Percentiles rank a stretch among this genome's conserved stretches.
Evolutionary conservation across 139 green algal species (phyloP).

Genomic region (Closterium sp.): DNA sequence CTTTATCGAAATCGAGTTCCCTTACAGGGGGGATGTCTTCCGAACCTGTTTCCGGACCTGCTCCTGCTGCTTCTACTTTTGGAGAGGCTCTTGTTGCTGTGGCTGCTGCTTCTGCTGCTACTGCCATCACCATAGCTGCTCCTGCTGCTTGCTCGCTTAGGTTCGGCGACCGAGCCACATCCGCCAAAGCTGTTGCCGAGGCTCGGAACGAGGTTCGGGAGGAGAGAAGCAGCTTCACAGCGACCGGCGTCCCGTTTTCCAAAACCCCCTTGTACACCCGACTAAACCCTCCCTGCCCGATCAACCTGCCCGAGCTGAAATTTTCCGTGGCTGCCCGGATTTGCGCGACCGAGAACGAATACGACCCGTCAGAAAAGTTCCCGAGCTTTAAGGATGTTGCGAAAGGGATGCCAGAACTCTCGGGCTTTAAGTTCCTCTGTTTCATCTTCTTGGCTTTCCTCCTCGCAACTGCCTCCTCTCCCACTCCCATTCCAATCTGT

Average conservation of each 20-base stretch:
- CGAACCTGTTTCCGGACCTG: neutral
- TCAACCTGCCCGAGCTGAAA: slow-evolving; percentile 30
- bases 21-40: neutral
- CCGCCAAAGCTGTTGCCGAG: neutral
- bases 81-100: neutral
- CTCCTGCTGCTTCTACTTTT: neutral
- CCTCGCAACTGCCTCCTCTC: neutral
- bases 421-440: neutral
- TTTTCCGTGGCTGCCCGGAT: slow-evolving; percentile 20
- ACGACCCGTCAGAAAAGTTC: neutral
- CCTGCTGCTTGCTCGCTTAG: neutral
- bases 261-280: slow-evolving; percentile 57
- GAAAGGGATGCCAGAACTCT: neutral
- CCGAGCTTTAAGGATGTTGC: neutral
- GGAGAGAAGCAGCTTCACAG: slow-evolving; percentile 57
- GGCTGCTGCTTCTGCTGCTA: neutral
- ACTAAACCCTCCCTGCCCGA: slow-evolving; percentile 62
- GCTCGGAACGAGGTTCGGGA: neutral
- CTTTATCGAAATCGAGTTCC: neutral
- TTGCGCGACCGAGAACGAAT: slow-evolving; percentile 28
- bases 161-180: neutral
- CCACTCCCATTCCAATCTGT: neutral
- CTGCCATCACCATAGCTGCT: neutral
- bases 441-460: neutral
- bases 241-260: slow-evolving; percentile 48